Percentiles rank a stretch among this genome's conserved stretches.
Evolutionary conservation across 306 rosid species (phyloP).

Genomic region (Dalbergia cultrata): DNA sequence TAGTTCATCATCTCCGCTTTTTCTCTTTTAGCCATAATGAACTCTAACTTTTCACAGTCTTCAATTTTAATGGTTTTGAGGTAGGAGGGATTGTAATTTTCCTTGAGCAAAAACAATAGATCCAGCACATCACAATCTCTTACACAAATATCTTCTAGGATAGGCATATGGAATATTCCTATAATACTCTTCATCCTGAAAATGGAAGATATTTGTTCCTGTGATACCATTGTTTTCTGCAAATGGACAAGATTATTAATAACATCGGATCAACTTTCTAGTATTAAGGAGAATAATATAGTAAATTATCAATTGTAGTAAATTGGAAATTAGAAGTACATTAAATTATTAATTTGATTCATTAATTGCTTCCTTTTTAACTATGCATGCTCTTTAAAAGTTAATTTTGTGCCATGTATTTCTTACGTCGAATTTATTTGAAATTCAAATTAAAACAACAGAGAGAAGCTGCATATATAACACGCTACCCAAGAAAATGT

Average conservation of each 20-base stretch:
- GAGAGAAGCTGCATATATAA: too few relatives aligned
- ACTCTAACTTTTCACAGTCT: not conserved
- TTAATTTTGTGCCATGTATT: too few relatives aligned
- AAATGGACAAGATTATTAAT: not conserved
- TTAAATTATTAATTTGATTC: too few relatives aligned
- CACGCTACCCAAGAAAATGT: too few relatives aligned
- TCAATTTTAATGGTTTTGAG: conserved; percentile 1
- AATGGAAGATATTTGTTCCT: not conserved
- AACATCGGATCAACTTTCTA: not conserved
- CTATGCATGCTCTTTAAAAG: too few relatives aligned
- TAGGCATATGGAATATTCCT: not conserved
- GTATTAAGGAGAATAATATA: too few relatives aligned
- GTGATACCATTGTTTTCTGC: not conserved
- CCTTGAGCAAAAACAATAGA: not conserved
- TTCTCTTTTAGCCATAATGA: not conserved
- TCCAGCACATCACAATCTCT: not conserved
- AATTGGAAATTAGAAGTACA: too few relatives aligned
- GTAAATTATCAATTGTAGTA: too few relatives aligned
- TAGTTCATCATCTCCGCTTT: not conserved
- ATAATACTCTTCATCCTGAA: not conserved
- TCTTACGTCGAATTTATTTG: too few relatives aligned
- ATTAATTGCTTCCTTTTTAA: too few relatives aligned
- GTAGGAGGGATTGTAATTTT: not conserved
- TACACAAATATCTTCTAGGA: not conserved
- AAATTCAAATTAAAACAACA: too few relatives aligned